phyloP scores from a whole-genome alignment of 352 stramenopile genomes.

The Pythium brachiatum region DNA sequence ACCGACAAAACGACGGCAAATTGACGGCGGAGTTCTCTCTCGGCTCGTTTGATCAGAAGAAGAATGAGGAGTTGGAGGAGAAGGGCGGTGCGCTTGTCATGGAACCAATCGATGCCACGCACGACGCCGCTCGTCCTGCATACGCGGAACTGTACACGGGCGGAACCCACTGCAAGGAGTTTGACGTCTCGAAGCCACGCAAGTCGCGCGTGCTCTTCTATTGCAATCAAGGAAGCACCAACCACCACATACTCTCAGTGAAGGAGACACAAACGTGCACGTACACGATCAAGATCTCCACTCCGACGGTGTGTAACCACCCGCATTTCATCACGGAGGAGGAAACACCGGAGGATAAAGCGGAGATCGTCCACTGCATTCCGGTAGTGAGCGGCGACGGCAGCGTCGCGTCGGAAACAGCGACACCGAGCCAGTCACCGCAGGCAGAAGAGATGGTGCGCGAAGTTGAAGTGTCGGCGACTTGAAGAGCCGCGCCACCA shows the following conservation, averaged over 20 bases:
- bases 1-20: constrained; percentile 59
- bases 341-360: constrained; percentile 43
- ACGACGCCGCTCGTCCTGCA: constrained; percentile 63
- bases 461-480: constrained; percentile 19
- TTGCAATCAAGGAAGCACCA: constrained; percentile 62
- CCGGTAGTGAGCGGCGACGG: constrained; percentile 21
- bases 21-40: constrained; percentile 71
- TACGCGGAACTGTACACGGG: constrained; percentile 69
- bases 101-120: constrained; percentile 77
- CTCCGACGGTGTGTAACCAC: constrained; percentile 71
- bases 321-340: constrained; percentile 80
- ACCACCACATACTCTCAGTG: constrained; percentile 68
- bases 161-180: constrained; percentile 74
- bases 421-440: neutral
- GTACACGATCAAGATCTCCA: constrained; percentile 81
- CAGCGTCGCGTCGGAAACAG: neutral
- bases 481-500: neutral
- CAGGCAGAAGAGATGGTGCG: neutral
- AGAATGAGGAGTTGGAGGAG: constrained; percentile 50
- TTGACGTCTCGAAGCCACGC: constrained; percentile 51
- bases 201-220: constrained; percentile 75
- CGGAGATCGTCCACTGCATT: constrained; percentile 74
- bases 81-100: constrained; percentile 49
- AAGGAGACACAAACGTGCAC: constrained; percentile 83
- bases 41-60: constrained; percentile 43